These are phyloP conservation scores for Ilyonectria destructans DNA, from an alignment of 2,329 filamentous ascomycete species.

Conservation along the genomic window DNA sequence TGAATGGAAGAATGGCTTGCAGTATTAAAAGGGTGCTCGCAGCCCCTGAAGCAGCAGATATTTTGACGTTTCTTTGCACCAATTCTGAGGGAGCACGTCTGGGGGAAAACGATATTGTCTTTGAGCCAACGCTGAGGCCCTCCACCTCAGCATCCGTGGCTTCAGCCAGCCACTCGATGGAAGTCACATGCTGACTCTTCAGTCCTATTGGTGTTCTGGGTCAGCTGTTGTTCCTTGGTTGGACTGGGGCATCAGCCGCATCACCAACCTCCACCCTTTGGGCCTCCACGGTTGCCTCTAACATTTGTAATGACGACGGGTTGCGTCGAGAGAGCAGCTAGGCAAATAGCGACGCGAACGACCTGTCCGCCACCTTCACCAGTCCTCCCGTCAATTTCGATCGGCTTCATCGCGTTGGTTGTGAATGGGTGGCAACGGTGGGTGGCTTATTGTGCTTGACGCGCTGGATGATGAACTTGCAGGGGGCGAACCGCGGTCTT, in stretches of 20 bases:
- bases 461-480: background rate
- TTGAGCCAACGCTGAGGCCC: constrained; percentile 68
- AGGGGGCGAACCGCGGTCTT: background rate
- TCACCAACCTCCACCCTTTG: constrained; percentile 49
- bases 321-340: constrained; percentile 70
- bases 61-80: constrained; percentile 61
- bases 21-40: constrained; percentile 73
- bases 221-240: background rate
- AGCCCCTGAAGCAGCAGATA: constrained; percentile 65
- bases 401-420: constrained; percentile 49
- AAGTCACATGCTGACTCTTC: constrained; percentile 73
- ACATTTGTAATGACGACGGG: constrained; percentile 70
- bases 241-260: background rate
- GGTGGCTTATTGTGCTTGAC: background rate
- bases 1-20: constrained; percentile 73
- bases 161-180: constrained; percentile 69
- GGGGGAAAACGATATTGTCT: constrained; percentile 65
- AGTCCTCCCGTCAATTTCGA: constrained; percentile 70
- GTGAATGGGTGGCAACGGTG: constrained; percentile 22
- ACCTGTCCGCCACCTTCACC: constrained; percentile 77
- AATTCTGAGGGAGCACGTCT: constrained; percentile 57
- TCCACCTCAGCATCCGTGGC: constrained; percentile 67
- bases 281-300: constrained; percentile 66
- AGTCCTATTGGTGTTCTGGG: constrained; percentile 61
- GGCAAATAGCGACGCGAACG: constrained; percentile 69